phyloP scores from a whole-genome alignment of 2,329 filamentous ascomycete genomes.

The Botrytis pseudocinerea region DNA sequence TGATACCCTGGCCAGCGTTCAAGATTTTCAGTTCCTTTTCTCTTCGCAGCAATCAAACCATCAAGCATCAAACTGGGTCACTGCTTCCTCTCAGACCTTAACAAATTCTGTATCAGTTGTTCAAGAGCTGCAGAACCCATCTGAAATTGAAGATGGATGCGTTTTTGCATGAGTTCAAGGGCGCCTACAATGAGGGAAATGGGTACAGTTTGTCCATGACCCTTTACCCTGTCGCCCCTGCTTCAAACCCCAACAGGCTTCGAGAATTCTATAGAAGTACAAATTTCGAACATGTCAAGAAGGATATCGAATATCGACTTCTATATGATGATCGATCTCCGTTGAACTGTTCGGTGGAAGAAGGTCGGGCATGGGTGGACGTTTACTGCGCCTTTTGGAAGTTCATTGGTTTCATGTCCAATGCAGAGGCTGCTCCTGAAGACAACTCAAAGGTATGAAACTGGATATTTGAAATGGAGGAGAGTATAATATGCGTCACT shows the following conservation, averaged over 20 bases:
- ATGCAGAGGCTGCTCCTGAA: slow-evolving; percentile 55
- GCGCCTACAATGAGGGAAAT: slow-evolving; percentile 63
- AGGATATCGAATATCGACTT: slow-evolving; percentile 69
- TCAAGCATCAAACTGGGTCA: background rate
- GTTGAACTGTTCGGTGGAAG: slow-evolving; percentile 50
- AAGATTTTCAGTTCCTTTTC: background rate
- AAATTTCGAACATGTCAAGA: slow-evolving; percentile 59
- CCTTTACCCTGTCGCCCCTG: slow-evolving; percentile 68
- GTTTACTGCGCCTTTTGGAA: slow-evolving; percentile 85
- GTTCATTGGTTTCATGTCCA: slow-evolving; percentile 71
- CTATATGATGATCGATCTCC: slow-evolving; percentile 54
- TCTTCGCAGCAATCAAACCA: background rate
- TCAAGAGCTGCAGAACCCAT: background rate
- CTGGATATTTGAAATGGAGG: background rate
- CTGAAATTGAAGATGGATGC: slow-evolving; percentile 61
- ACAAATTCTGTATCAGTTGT: background rate
- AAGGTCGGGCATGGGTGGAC: slow-evolving; percentile 81
- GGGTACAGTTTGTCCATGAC: slow-evolving; percentile 75
- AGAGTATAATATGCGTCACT: background rate
- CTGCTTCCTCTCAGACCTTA: background rate
- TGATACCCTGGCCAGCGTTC: slow-evolving; percentile 12
- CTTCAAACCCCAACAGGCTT: slow-evolving; percentile 63
- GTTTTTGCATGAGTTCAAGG: slow-evolving; percentile 71
- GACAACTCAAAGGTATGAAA: slow-evolving; percentile 36
- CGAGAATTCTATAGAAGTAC: slow-evolving; percentile 70